phyloP scores from a whole-genome alignment of 371 early-diverging fungal species.

The Mucor circinelloides region DNA sequence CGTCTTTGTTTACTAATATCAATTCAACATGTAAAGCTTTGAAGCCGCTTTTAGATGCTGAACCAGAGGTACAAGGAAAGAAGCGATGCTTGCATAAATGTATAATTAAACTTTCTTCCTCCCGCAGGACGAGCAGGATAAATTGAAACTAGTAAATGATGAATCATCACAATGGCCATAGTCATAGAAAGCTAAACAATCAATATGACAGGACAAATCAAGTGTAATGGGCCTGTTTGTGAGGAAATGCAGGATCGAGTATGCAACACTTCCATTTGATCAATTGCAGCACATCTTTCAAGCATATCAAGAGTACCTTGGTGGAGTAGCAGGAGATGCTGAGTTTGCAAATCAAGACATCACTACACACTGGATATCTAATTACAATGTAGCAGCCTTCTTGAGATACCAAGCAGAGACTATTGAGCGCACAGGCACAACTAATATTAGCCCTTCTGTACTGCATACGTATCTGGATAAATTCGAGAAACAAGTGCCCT shows the following conservation, averaged over 20 bases:
- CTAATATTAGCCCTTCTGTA: slow-evolving; percentile 27
- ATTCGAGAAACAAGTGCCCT: slow-evolving; percentile 29
- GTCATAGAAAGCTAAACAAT: neutral
- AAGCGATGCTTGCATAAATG: neutral
- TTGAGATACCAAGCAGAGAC: slow-evolving; percentile 32
- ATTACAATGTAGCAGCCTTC: slow-evolving; percentile 31
- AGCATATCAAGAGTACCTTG: slow-evolving; percentile 27
- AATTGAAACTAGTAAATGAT: neutral
- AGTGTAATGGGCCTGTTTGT: slow-evolving; percentile 46
- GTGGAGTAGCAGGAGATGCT: slow-evolving; percentile 1
- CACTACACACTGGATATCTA: slow-evolving; percentile 31
- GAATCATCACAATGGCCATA: too few relatives aligned
- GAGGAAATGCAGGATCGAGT: slow-evolving; percentile 40
- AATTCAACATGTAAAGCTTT: neutral
- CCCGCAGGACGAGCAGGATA: neutral
- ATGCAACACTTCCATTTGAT: slow-evolving; percentile 18
- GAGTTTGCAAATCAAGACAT: neutral
- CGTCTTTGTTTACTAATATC: neutral
- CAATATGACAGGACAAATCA: slow-evolving; percentile 28
- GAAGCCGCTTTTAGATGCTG: neutral
- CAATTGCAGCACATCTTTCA: slow-evolving; percentile 25
- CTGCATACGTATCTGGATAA: slow-evolving; percentile 32
- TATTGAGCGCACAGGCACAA: slow-evolving; percentile 37
- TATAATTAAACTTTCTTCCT: neutral
- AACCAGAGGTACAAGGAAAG: neutral